Percentiles rank a stretch among this genome's conserved stretches.
These are phyloP conservation scores for Astragalus glycyphyllos DNA, from an alignment of 306 rosid species.

Conservation along the genomic window DNA sequence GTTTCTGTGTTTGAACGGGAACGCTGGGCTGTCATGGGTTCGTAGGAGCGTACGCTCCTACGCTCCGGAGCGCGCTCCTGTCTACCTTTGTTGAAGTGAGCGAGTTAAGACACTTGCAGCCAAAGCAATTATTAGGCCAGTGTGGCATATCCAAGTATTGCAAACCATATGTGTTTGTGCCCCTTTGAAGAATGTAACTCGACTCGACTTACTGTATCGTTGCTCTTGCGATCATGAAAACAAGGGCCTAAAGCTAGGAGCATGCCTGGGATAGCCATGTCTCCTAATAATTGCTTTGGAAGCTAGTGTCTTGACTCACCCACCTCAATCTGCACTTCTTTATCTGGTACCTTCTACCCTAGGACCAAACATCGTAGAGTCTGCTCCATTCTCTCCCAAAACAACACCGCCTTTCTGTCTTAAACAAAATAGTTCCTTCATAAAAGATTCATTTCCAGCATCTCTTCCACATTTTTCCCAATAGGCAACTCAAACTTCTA, in stretches of 20 bases:
- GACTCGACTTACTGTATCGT: conserved; percentile 65
- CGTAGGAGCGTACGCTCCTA: too few relatives aligned
- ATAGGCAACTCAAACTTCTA: conserved; percentile 48
- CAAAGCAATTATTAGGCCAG: conserved; percentile 84
- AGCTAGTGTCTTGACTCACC: too few relatives aligned
- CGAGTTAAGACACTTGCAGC: conserved; percentile 91
- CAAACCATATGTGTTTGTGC: conserved; percentile 96
- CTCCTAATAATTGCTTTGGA: too few relatives aligned
- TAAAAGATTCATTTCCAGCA: conserved; percentile 58
- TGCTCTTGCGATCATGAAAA: conserved; percentile 86
- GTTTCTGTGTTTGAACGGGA: too few relatives aligned
- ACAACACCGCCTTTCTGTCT: conserved; percentile 64
- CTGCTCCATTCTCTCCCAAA: too few relatives aligned
- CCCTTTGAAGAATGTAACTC: conserved; percentile 87
- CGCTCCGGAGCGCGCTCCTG: too few relatives aligned
- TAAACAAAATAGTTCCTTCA: conserved; percentile 63
- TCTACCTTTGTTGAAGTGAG: conserved; percentile 97
- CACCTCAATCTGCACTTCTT: too few relatives aligned
- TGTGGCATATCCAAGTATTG: conserved; percentile 90
- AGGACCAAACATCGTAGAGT: too few relatives aligned
- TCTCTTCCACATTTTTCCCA: conserved; percentile 44
- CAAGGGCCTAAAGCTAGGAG: conserved; percentile 91
- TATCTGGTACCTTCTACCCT: too few relatives aligned
- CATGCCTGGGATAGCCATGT: conserved; percentile 93
- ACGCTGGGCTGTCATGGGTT: too few relatives aligned